Percentiles rank a stretch among this genome's conserved stretches.
Conservation (phyloP, 495 filamentous ascomycete species). For the Podospora pseudopauciseta region DNA sequence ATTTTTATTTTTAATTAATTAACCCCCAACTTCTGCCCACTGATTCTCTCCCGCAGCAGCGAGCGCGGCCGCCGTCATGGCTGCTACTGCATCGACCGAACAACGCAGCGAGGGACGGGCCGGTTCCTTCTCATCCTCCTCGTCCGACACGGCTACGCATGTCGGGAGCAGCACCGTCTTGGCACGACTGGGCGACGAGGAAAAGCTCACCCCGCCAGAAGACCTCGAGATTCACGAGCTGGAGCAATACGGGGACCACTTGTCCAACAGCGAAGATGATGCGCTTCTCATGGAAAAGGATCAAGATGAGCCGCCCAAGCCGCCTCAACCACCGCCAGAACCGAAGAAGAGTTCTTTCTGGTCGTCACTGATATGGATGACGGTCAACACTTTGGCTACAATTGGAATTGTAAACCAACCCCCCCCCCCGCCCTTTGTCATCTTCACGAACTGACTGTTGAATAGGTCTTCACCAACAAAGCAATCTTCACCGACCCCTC, state of each 20-base stretch:
- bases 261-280: slow-evolving; percentile 34
- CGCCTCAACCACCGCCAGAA: neutral
- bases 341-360: slow-evolving; percentile 27
- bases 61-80: neutral
- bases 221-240: slow-evolving; percentile 26
- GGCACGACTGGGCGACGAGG: slow-evolving; percentile 13
- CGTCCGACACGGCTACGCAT: slow-evolving; percentile 27
- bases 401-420: slow-evolving; percentile 58
- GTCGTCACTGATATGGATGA: slow-evolving; percentile 51
- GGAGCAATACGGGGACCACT: neutral
- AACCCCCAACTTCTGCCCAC: neutral
- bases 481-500: slow-evolving; percentile 65
- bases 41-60: too few species aligned
- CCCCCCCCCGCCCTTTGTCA: slow-evolving; percentile 7
- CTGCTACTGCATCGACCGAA: slow-evolving; percentile 4
- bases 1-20: neutral
- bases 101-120: slow-evolving; percentile 23
- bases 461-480: slow-evolving; percentile 76
- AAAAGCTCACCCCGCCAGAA: slow-evolving; percentile 26
- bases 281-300: slow-evolving; percentile 30
- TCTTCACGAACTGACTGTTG: neutral
- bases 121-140: slow-evolving; percentile 38
- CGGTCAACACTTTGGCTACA: slow-evolving; percentile 57
- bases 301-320: neutral
- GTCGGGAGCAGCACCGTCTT: slow-evolving; percentile 21